phyloP scores from a whole-genome alignment of 352 stramenopile species.

The Globisporangium middletonii region DNA sequence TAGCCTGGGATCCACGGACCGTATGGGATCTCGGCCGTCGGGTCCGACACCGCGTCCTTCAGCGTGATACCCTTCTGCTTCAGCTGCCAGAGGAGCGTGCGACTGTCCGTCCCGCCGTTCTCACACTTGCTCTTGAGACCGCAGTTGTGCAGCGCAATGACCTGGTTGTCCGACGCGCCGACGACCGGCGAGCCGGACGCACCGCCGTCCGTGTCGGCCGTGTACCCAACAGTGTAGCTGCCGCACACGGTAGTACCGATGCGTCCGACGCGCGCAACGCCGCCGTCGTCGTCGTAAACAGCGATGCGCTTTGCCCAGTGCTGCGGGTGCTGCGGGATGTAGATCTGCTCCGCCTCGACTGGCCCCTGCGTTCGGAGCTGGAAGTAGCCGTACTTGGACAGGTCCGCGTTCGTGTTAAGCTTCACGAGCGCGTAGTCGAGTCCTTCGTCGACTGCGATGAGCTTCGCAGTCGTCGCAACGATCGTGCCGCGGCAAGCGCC shows the following conservation, averaged over 20 bases:
- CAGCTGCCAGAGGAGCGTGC: background rate
- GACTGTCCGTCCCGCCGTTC: no score
- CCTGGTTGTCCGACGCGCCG: constrained; percentile 27
- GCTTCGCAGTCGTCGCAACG: constrained; percentile 19
- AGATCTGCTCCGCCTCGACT: constrained; percentile 30
- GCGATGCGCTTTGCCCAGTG: constrained; percentile 32
- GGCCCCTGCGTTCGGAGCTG: constrained; percentile 22
- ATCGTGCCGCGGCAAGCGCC: constrained; percentile 17
- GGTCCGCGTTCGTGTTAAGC: constrained; percentile 16
- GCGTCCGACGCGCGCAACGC: constrained; percentile 11
- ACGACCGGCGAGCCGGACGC: constrained; percentile 43
- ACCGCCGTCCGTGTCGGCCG: constrained; percentile 29
- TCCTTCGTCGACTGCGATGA: constrained; percentile 14
- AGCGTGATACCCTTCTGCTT: constrained; percentile 17
- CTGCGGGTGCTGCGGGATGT: constrained; percentile 39
- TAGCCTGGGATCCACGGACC: constrained; percentile 20
- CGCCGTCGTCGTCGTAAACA: constrained; percentile 19
- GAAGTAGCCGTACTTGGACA: constrained; percentile 28
- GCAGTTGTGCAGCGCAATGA: constrained; percentile 46
- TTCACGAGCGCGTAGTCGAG: constrained; percentile 47
- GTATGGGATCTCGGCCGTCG: constrained; percentile 11
- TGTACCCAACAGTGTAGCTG: constrained; percentile 29
- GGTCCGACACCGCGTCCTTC: constrained; percentile 18
- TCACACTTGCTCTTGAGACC: background rate
- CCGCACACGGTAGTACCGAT: constrained; percentile 24